These are phyloP conservation scores for Cutaneotrichosporon daszewskae DNA, from an alignment of 1,284 basidiomycete species.

Conservation along the genomic window DNA sequence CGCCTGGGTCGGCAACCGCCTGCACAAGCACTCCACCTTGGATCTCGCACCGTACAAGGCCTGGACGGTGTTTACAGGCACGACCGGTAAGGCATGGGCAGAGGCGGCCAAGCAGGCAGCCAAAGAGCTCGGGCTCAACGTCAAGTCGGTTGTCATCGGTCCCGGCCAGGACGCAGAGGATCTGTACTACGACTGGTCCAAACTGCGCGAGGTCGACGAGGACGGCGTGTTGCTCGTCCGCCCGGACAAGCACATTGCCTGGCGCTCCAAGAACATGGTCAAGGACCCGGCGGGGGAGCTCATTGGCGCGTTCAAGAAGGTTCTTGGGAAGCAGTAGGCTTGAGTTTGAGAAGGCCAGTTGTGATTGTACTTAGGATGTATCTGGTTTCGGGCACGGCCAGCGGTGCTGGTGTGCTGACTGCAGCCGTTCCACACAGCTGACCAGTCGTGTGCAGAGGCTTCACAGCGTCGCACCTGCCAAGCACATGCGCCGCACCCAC, in stretches of 20 bases:
- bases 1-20: conserved; percentile 9
- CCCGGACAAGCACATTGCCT: conserved; percentile 17
- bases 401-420: no score
- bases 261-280: conserved; percentile 5
- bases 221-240: conserved; percentile 13
- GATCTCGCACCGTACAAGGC: conserved; percentile 9
- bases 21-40: conserved; percentile 8
- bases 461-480: no score
- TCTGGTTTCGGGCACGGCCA: no score
- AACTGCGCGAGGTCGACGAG: conserved; percentile 28
- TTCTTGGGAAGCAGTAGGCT: conserved; percentile 3
- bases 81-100: conserved; percentile 3
- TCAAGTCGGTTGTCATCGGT: conserved; percentile 10
- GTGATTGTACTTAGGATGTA: no score
- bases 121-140: conserved; percentile 1
- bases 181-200: conserved; percentile 18
- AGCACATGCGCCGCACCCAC: no score
- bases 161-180: conserved; percentile 11
- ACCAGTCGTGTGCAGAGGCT: no score
- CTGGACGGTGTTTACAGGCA: conserved; percentile 13
- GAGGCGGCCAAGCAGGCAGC: conserved; percentile 1
- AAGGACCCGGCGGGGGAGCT: conserved; percentile 10
- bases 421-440: no score
- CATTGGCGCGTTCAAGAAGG: background rate
- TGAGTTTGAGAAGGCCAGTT: no score